These are phyloP conservation scores for Tardiomyces depauwii DNA, from an alignment of 1,139 yeast species.

Conservation along the genomic window DNA sequence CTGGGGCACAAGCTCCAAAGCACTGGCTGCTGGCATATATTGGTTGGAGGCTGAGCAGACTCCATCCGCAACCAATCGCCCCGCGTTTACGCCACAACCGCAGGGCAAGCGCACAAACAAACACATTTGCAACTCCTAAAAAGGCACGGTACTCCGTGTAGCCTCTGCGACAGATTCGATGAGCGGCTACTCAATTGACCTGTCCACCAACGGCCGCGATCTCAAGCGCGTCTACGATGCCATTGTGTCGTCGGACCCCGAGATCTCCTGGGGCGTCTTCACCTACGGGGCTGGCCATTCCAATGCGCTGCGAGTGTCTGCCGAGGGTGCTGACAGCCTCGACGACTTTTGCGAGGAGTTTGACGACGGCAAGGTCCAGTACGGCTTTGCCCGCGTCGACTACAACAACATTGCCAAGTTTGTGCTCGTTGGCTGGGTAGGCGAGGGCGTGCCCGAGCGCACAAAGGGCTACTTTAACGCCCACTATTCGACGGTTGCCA, in stretches of 20 bases:
- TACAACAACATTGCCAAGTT: slow-evolving; percentile 85
- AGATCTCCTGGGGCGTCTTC: slow-evolving; percentile 32
- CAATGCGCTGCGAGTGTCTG: slow-evolving; percentile 23
- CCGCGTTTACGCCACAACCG: too few species aligned
- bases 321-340: slow-evolving; percentile 40
- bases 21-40: too few species aligned
- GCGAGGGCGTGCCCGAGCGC: slow-evolving; percentile 36
- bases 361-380: slow-evolving; percentile 82
- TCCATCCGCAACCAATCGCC: too few species aligned
- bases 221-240: slow-evolving; percentile 29
- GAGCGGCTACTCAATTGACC: slow-evolving; percentile 18
- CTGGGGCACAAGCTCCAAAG: too few species aligned
- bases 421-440: slow-evolving; percentile 76
- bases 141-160: too few species aligned
- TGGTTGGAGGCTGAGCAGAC: too few species aligned
- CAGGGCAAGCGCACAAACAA: too few species aligned
- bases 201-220: slow-evolving; percentile 28
- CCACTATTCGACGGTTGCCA: slow-evolving; percentile 30
- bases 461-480: slow-evolving; percentile 33
- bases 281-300: slow-evolving; percentile 27
- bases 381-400: slow-evolving; percentile 77
- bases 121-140: too few species aligned
- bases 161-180: not conserved
- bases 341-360: slow-evolving; percentile 72
- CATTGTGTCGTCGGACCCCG: slow-evolving; percentile 31